Percentiles rank a stretch among this genome's conserved stretches.
Evolutionary conservation across 352 stramenopile genomes (phyloP).

Genomic region (Phytophthora sansomeana): DNA sequence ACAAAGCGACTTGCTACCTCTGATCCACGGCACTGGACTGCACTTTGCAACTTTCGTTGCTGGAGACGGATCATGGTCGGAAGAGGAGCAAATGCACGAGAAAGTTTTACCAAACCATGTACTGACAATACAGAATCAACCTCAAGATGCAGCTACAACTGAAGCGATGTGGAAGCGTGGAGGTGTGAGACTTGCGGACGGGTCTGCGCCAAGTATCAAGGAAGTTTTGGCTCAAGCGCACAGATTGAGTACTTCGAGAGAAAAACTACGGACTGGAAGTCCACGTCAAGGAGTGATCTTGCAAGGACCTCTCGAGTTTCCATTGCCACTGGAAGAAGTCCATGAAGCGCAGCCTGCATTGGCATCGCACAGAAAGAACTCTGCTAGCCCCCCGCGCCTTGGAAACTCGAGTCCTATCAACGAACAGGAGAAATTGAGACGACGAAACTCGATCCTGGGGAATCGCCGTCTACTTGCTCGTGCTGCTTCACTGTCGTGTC

Average conservation of each 20-base stretch:
- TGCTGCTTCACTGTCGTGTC: background rate
- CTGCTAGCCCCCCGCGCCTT: background rate
- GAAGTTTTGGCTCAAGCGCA: conserved; percentile 34
- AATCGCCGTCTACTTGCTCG: conserved; percentile 1
- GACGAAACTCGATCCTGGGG: background rate
- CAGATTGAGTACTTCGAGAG: conserved; percentile 14
- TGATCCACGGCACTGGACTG: conserved; percentile 35
- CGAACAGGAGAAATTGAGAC: background rate
- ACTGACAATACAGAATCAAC: background rate
- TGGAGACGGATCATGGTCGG: background rate
- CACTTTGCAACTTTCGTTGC: conserved; percentile 54
- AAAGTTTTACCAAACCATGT: background rate
- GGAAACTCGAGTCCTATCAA: background rate
- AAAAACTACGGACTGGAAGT: conserved; percentile 20
- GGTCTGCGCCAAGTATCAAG: conserved; percentile 30
- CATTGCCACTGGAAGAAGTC: background rate
- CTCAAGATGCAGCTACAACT: background rate
- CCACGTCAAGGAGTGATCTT: background rate
- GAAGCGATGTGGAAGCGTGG: conserved; percentile 72
- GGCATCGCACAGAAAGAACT: background rate
- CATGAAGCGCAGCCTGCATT: background rate
- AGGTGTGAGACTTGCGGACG: conserved; percentile 12
- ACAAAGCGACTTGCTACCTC: conserved; percentile 21
- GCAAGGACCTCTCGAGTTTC: background rate
- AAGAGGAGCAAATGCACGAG: background rate